Conservation (phyloP, 1,284 basidiomycete genomes). For the Trametes pubescens region DNA sequence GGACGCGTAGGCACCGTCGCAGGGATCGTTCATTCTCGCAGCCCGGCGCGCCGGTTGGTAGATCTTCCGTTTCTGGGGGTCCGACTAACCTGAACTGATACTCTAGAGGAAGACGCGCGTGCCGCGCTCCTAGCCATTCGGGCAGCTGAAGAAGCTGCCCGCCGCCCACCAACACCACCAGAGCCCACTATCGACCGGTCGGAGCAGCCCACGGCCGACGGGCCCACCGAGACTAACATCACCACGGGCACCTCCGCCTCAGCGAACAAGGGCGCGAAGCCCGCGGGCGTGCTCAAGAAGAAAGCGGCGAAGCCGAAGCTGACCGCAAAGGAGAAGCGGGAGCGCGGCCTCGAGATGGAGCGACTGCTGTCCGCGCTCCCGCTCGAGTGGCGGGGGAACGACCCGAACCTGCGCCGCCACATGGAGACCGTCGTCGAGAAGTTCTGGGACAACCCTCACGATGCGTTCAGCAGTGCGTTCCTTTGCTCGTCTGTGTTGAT, state of each 20-base stretch:
- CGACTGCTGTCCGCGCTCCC: conserved; percentile 83
- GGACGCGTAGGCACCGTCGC: conserved; percentile 62
- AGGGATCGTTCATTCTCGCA: conserved; percentile 67
- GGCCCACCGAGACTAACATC: conserved; percentile 40
- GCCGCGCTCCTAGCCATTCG: conserved; percentile 41
- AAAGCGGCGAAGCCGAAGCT: conserved; percentile 70
- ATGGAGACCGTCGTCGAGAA: conserved; percentile 82
- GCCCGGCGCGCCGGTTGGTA: conserved; percentile 65
- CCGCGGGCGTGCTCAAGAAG: conserved; percentile 57
- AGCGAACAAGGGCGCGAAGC: conserved; percentile 43
- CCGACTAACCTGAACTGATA: not conserved
- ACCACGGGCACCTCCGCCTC: conserved; percentile 47
- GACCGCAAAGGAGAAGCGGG: conserved; percentile 84
- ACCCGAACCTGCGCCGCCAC: conserved; percentile 80
- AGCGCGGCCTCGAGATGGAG: conserved; percentile 77
- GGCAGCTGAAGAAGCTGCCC: conserved; percentile 36
- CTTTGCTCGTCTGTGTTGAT: not conserved
- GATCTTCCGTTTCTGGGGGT: not conserved
- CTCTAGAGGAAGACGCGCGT: conserved; percentile 45
- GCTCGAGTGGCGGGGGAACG: conserved; percentile 89
- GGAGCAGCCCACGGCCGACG: conserved; percentile 40
- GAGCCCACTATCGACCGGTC: conserved; percentile 45
- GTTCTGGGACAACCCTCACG: conserved; percentile 63
- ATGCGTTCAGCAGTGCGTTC: conserved; percentile 62
- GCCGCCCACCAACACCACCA: conserved; percentile 46